A percentile compares a stretch with the other conserved stretches of the same genome.
phyloP scores from a whole-genome alignment of 345 rosid species.

The Tarenaya hassleriana region DNA sequence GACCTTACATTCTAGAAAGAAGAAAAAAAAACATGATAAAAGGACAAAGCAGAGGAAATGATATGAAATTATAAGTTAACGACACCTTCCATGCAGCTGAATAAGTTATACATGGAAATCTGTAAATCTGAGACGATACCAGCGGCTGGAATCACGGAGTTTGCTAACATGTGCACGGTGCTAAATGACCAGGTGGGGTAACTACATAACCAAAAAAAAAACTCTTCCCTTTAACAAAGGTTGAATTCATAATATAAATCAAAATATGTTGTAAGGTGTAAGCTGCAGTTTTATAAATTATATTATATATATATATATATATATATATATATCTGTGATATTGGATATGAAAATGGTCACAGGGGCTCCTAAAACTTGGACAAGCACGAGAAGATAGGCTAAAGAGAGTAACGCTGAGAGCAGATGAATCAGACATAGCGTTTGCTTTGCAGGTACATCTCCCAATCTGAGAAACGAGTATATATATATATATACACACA shows the following conservation, averaged over 20 bases:
- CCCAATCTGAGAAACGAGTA: too few species aligned
- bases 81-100: conserved; percentile 64
- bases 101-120: conserved; percentile 53
- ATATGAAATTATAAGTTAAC: neutral
- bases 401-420: conserved; percentile 61
- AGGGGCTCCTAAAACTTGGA: conserved; percentile 82
- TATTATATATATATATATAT: too few species aligned
- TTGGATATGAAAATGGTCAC: neutral
- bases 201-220: too few species aligned
- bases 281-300: too few species aligned
- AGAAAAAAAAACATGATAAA: conserved; percentile 8
- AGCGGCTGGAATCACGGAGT: conserved; percentile 59
- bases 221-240: too few species aligned
- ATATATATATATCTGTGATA: too few species aligned
- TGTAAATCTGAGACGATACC: conserved; percentile 72
- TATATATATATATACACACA: too few species aligned
- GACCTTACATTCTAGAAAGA: too few species aligned
- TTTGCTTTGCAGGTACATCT: conserved; percentile 97
- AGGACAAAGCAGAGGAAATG: neutral
- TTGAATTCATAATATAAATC: too few species aligned
- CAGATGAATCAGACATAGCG: conserved; percentile 66
- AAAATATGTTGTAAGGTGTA: too few species aligned
- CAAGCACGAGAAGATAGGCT: conserved; percentile 61
- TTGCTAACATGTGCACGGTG: conserved; percentile 64
- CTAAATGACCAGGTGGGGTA: conserved; percentile 92